phyloP scores from a whole-genome alignment of 2,329 filamentous ascomycete genomes.

The Pyrenochaeta sp. region DNA sequence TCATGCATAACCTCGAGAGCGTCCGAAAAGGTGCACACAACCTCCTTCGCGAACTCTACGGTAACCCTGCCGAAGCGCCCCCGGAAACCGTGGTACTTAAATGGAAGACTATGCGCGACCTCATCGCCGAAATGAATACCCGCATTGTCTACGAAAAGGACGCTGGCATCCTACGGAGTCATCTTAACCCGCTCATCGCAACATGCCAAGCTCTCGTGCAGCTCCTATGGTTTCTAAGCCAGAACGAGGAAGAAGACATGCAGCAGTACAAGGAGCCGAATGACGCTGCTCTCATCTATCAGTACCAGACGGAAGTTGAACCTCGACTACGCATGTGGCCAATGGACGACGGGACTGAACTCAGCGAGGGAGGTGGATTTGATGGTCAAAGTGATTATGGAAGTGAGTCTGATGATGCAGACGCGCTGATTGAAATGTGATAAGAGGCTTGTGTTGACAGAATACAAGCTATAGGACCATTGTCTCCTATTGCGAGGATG shows the following conservation, averaged over 20 bases:
- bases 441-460: constrained; percentile 10
- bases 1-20: constrained; percentile 39
- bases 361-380: constrained; percentile 41
- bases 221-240: constrained; percentile 26
- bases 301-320: constrained; percentile 35
- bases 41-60: constrained; percentile 36
- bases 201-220: constrained; percentile 29
- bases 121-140: constrained; percentile 27
- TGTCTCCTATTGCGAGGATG: background rate
- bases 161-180: constrained; percentile 28
- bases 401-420: constrained; percentile 46
- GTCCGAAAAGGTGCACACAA: constrained; percentile 34
- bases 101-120: constrained; percentile 28
- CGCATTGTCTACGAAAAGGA: constrained; percentile 37
- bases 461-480: background rate
- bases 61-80: constrained; percentile 21
- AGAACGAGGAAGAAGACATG: constrained; percentile 30
- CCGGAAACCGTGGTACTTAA: constrained; percentile 26
- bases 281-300: constrained; percentile 34
- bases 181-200: constrained; percentile 35
- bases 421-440: constrained; percentile 26
- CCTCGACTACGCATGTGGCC: constrained; percentile 33
- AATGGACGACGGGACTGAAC: constrained; percentile 38
- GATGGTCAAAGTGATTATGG: constrained; percentile 49
- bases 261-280: constrained; percentile 27